phyloP scores from a whole-genome alignment of 352 stramenopile genomes.

The Phytophthora sp. region DNA sequence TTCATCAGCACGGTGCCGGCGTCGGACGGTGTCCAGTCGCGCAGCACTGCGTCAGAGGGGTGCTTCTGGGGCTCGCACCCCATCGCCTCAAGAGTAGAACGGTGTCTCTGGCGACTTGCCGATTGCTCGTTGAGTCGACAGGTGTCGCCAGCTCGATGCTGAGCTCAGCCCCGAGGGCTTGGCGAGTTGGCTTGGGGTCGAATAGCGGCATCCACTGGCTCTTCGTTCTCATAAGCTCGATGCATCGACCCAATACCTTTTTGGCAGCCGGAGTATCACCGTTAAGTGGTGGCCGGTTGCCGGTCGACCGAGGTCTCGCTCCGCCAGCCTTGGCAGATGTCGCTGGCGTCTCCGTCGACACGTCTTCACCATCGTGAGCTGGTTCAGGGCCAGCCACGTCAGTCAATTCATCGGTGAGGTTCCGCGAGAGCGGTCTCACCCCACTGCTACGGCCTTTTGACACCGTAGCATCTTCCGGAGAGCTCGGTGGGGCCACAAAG shows the following conservation, averaged over 20 bases:
- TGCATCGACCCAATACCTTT: background rate
- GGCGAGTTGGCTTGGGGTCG: background rate
- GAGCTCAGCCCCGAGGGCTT: background rate
- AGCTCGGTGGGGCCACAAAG: too few species aligned
- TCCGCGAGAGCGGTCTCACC: background rate
- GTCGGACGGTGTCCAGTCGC: background rate
- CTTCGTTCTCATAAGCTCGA: background rate
- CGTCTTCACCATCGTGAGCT: background rate
- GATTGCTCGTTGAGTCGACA: background rate
- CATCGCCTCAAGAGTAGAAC: constrained; percentile 5
- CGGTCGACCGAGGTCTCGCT: too few species aligned
- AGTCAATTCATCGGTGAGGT: background rate
- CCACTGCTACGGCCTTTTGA: background rate
- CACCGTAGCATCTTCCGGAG: background rate
- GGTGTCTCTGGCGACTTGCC: background rate
- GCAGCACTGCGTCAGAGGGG: background rate
- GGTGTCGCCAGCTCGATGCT: background rate
- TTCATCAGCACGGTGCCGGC: background rate
- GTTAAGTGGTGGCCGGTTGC: background rate
- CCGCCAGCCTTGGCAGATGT: too few species aligned
- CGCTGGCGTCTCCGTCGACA: too few species aligned
- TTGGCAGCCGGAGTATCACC: background rate
- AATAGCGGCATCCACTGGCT: background rate
- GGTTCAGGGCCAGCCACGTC: background rate
- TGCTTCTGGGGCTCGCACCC: background rate